Evolutionary conservation across 2,329 filamentous ascomycete genomes (phyloP), one percentile per base, ranked within the genome.

Genomic region (Elsinoe necatrix): DNA sequence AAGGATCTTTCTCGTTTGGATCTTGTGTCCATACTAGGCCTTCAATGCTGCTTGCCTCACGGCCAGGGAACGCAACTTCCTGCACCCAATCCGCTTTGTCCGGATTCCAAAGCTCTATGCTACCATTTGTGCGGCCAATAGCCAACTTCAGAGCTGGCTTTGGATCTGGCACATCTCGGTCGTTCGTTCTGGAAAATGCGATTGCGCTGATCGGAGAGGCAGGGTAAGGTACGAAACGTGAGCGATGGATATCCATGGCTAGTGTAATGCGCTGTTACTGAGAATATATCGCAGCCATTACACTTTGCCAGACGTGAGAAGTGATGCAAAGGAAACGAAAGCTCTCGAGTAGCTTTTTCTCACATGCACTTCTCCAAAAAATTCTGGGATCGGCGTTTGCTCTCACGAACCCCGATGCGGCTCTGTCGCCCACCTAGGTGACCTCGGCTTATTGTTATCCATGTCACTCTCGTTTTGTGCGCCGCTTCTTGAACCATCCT

Each of bases 71-170:
- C 59, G 91, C 83, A 37, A 83, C 84, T 75, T 98, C 93, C 69
- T 97, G 93, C 61, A 89, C 81, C 93, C 93, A 98, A 60, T 79
- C 76, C 14, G 88, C 89, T 61, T 81, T 82, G 55, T 84, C 75
- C 2, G 92, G 90, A 70, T 95, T 95, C 93, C 93, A 98, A 62
- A 98, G 90, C 73, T 98, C 93, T 64, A 98, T 93, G 67, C 95
- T 89, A 64, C 93, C 93, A 69, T 97, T 96, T 58, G 89, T 87
- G 63, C 93, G 85, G 59, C 93, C 93, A 65, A 98, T 81, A 1
- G 93, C 93, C 56, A 97, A 81, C 63, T 90, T 83, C 56, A 89
- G 79, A 54, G 79, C 83, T 60, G 77, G 80, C 20, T 65, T 61
- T 8, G 79, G 77, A 64, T 72, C 79, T 9, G 57, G 57, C 60